Evolutionary conservation across 495 filamentous ascomycete species (phyloP).

Genomic region (Penicillium mononematosum): DNA sequence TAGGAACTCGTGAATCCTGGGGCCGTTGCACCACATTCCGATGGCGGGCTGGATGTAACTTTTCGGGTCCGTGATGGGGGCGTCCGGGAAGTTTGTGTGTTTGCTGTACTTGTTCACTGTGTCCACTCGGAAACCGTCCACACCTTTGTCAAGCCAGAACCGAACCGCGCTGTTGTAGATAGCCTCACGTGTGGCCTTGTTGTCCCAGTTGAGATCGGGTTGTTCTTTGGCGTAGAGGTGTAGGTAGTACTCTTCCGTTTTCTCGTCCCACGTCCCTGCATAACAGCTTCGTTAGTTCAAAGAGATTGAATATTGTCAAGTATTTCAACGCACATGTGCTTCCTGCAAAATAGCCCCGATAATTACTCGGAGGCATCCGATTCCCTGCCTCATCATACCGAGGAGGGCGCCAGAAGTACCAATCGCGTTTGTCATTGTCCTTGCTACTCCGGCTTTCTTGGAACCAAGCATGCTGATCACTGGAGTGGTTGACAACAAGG

Average conservation of each 20-base stretch:
- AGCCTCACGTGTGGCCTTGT: slow-evolving; percentile 42
- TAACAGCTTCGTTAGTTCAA: neutral
- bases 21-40: slow-evolving; percentile 51
- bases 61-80: slow-evolving; percentile 32
- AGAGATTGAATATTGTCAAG: neutral
- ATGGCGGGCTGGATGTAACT: slow-evolving; percentile 42
- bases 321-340: slow-evolving; percentile 36
- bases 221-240: slow-evolving; percentile 51
- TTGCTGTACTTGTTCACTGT: slow-evolving; percentile 55
- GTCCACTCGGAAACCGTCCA: slow-evolving; percentile 53
- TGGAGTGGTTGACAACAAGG: slow-evolving; percentile 59
- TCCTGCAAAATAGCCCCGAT: slow-evolving; percentile 50
- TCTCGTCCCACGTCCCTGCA: slow-evolving; percentile 44
- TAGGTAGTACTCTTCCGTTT: slow-evolving; percentile 52
- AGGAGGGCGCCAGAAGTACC: slow-evolving; percentile 58
- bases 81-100: slow-evolving; percentile 44
- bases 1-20: slow-evolving; percentile 53
- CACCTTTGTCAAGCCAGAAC: slow-evolving; percentile 55
- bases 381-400: slow-evolving; percentile 46
- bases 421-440: slow-evolving; percentile 48
- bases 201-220: slow-evolving; percentile 56
- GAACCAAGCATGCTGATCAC: slow-evolving; percentile 57
- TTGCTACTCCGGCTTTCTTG: slow-evolving; percentile 47
- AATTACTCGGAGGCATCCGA: slow-evolving; percentile 56
- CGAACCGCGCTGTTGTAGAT: slow-evolving; percentile 47